phyloP scores from a whole-genome alignment of 352 stramenopile genomes.

The Pythium aquatile region DNA sequence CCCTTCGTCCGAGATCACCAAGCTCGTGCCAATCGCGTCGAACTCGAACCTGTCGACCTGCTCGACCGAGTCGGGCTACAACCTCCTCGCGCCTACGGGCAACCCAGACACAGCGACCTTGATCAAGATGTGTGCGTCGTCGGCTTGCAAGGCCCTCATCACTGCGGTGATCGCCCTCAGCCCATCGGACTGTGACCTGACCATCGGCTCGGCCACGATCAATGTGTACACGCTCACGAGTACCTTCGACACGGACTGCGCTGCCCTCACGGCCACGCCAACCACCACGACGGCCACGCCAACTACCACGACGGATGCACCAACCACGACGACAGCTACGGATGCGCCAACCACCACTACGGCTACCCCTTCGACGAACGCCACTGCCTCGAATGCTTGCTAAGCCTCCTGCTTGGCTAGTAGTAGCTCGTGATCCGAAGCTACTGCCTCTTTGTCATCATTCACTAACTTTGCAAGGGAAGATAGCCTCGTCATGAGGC shows the following conservation, averaged over 20 bases:
- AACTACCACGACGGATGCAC: slow-evolving; percentile 5
- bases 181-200: slow-evolving; percentile 12
- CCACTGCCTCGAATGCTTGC: not conserved
- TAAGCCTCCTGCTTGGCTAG: not conserved
- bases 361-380: not conserved
- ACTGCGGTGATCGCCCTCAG: not conserved
- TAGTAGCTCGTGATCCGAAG: not conserved
- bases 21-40: slow-evolving; percentile 12
- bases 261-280: slow-evolving; percentile 6
- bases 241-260: slow-evolving; percentile 8
- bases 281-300: slow-evolving; percentile 6
- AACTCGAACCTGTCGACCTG: slow-evolving; percentile 11
- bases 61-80: slow-evolving; percentile 13
- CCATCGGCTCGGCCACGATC: slow-evolving; percentile 9
- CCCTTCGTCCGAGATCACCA: slow-evolving; percentile 9
- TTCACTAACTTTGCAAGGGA: not conserved
- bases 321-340: slow-evolving; percentile 3
- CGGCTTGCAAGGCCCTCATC: slow-evolving; percentile 9
- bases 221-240: slow-evolving; percentile 10
- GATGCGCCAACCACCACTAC: not conserved
- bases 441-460: not conserved
- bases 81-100: slow-evolving; percentile 7
- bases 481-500: not conserved
- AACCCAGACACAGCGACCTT: not conserved
- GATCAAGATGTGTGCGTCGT: slow-evolving; percentile 9